Evolutionary conservation across 106 monocot genomes (phyloP).

Genomic region (Xerophyta viscosa): DNA sequence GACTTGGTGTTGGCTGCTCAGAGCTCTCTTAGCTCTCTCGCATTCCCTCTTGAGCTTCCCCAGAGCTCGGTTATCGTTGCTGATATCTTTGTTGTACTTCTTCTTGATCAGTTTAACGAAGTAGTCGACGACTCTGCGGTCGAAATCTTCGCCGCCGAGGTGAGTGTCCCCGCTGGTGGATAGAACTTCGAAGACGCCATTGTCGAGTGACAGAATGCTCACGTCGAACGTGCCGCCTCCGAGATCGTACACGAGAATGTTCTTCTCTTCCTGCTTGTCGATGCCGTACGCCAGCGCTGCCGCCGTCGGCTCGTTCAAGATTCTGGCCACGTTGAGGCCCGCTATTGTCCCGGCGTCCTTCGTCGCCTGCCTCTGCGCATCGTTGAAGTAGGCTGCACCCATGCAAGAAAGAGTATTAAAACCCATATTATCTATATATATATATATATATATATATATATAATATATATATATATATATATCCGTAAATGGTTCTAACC

Average conservation of each 20-base stretch:
- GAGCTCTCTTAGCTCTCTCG: conserved; percentile 50
- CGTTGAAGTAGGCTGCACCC: conserved; percentile 39
- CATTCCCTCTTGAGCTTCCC: conserved; percentile 30
- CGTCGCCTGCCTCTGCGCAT: conserved; percentile 41
- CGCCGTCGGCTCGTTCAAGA: conserved; percentile 47
- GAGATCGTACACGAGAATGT: conserved; percentile 41
- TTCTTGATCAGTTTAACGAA: conserved; percentile 44
- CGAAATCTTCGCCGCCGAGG: conserved; percentile 54
- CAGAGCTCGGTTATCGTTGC: conserved; percentile 37
- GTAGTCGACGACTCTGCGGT: conserved; percentile 47
- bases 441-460: too few relatives aligned
- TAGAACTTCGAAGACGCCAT: conserved; percentile 46
- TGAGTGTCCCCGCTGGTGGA: conserved; percentile 57
- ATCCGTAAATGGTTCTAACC: too few relatives aligned
- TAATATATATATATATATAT: too few relatives aligned
- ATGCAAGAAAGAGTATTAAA: too few relatives aligned
- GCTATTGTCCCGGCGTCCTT: conserved; percentile 47
- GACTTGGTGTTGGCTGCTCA: too few relatives aligned
- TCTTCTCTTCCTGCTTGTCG: conserved; percentile 38
- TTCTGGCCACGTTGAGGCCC: conserved; percentile 33
- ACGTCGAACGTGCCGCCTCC: conserved; percentile 43
- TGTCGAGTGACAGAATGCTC: conserved; percentile 37
- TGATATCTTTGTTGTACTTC: conserved; percentile 24
- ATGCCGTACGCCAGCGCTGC: conserved; percentile 46
- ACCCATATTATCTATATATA: too few relatives aligned